phyloP scores from a whole-genome alignment of 495 filamentous ascomycete species.

The Hypoxylon perforatum region DNA sequence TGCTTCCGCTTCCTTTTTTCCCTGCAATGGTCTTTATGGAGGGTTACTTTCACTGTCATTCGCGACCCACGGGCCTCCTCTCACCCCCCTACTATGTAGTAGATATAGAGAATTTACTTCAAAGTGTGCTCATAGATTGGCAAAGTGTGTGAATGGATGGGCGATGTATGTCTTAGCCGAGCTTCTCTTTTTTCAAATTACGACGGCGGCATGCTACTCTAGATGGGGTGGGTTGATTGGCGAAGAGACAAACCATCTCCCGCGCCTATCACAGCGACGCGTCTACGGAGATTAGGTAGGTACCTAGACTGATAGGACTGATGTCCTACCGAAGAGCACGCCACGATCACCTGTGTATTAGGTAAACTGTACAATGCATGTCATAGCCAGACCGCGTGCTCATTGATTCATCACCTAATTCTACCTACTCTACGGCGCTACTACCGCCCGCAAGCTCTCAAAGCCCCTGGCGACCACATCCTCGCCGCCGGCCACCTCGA shows the following conservation, averaged over 20 bases:
- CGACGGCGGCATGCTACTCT: neutral
- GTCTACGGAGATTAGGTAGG: neutral
- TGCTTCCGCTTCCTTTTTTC: neutral
- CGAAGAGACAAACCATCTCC: neutral
- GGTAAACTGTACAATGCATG: neutral
- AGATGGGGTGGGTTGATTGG: conserved; percentile 1
- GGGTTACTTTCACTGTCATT: neutral
- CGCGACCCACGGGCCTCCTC: neutral
- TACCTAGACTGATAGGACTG: neutral
- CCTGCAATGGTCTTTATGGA: conserved; percentile 6
- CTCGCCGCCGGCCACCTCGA: conserved; percentile 55
- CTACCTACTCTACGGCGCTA: no score
- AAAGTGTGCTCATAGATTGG: neutral
- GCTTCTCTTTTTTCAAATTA: neutral
- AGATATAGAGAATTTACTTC: neutral
- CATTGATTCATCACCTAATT: no score
- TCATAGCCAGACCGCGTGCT: neutral
- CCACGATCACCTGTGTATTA: no score
- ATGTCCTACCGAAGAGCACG: neutral
- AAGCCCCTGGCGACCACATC: conserved; percentile 53
- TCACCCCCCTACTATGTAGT: neutral
- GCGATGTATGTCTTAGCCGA: conserved; percentile 3
- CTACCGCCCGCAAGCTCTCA: conserved; percentile 40
- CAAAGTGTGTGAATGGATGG: conserved; percentile 2
- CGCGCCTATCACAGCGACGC: conserved; percentile 20